Evolutionary conservation across 2,329 filamentous ascomycete genomes (phyloP).

Genomic region (Fusarium poae): DNA sequence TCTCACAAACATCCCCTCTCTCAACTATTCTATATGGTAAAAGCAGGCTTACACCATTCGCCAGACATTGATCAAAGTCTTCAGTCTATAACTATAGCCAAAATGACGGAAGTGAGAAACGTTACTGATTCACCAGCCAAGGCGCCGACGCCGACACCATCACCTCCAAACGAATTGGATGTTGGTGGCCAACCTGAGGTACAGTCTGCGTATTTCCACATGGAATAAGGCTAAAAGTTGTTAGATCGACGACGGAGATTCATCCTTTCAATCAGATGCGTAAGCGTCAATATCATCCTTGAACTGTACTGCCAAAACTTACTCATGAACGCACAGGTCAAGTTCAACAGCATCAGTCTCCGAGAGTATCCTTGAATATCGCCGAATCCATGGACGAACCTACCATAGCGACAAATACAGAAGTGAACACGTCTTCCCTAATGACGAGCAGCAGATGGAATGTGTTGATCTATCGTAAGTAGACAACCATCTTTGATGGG

Average conservation of each 20-base stretch:
- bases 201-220: accelerated
- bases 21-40: accelerated
- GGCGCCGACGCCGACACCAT: not conserved
- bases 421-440: constrained; percentile 22
- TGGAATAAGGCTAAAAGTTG: accelerated
- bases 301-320: not conserved
- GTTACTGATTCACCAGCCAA: not conserved
- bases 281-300: not conserved
- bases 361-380: constrained; percentile 26
- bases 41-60: not conserved
- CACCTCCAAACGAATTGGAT: not conserved
- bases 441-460: constrained; percentile 25
- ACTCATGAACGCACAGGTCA: not conserved
- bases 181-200: not conserved
- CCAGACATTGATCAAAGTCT: not conserved
- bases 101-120: not conserved
- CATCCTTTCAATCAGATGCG: constrained; percentile 1
- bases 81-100: not conserved
- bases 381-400: constrained; percentile 29
- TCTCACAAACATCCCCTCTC: not conserved
- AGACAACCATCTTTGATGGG: accelerated
- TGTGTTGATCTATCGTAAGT: constrained; percentile 26
- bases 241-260: not conserved
- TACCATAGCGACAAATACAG: constrained; percentile 34
- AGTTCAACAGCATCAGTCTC: constrained; percentile 32